Evolutionary conservation across 345 rosid genomes (phyloP).

Genomic region (Populus alba): DNA sequence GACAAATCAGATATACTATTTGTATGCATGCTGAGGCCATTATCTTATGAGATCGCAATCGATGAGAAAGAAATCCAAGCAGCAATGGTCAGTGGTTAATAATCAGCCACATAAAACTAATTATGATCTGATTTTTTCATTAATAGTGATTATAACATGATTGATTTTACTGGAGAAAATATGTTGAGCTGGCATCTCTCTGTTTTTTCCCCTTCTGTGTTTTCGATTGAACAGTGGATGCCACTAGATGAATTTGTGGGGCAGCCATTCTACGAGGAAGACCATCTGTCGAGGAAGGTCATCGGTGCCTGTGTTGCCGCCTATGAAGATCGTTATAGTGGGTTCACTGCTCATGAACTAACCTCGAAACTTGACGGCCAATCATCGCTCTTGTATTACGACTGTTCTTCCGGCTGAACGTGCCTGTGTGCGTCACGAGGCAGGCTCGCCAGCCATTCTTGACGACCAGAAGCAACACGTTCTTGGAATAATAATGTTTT

Average conservation of each 20-base stretch:
- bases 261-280: conserved; percentile 42
- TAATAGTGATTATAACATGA: no score
- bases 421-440: no score
- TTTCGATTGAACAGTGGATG: conserved; percentile 44
- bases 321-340: conserved; percentile 27
- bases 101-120: neutral
- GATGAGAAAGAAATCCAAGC: conserved; percentile 45
- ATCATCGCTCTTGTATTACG: conserved; percentile 36
- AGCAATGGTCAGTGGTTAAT: conserved; percentile 44
- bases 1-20: conserved; percentile 54
- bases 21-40: conserved; percentile 43
- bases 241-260: conserved; percentile 31
- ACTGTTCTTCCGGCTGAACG: neutral
- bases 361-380: conserved; percentile 52
- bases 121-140: no score
- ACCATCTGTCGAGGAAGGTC: conserved; percentile 37
- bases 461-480: no score
- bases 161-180: no score
- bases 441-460: no score
- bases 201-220: neutral
- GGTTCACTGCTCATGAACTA: conserved; percentile 42
- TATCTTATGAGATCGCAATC: conserved; percentile 37
- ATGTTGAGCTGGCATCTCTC: no score
- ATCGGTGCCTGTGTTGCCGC: conserved; percentile 40
- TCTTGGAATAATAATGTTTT: no score